Evolutionary conservation across 306 rosid genomes (phyloP).

Genomic region (Elaeagnus macrophylla): DNA sequence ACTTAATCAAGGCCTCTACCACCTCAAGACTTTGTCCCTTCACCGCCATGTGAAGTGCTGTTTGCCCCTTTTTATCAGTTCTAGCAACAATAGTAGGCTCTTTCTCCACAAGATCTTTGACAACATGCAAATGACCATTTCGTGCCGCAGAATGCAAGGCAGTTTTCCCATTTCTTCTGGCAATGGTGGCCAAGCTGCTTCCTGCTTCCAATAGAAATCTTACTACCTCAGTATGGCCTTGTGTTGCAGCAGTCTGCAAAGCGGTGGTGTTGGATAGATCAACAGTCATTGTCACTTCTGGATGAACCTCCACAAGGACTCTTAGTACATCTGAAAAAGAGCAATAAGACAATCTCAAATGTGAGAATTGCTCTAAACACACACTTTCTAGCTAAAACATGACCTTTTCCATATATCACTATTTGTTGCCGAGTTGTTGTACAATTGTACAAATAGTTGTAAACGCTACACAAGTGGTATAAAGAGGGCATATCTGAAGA

Average conservation of each 20-base stretch:
- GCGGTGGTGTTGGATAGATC: conserved; percentile 93
- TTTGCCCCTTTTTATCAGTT: conserved; percentile 85
- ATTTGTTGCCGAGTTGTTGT: no score
- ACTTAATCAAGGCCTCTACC: conserved; percentile 57
- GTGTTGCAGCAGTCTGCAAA: conserved; percentile 87
- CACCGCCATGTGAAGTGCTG: conserved; percentile 95
- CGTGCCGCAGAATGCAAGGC: conserved; percentile 91
- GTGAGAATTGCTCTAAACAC: no score
- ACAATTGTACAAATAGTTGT: no score
- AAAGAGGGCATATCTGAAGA: no score
- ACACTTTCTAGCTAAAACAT: no score
- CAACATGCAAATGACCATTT: conserved; percentile 74
- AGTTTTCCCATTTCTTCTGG: conserved; percentile 86
- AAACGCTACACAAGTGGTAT: no score
- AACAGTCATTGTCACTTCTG: conserved; percentile 80
- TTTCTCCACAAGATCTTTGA: conserved; percentile 45
- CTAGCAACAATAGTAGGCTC: conserved; percentile 54
- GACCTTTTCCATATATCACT: no score
- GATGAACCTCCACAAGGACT: conserved; percentile 72
- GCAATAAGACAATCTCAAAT: conserved; percentile 2
- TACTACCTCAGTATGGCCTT: conserved; percentile 74
- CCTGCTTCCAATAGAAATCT: conserved; percentile 61
- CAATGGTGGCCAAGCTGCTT: conserved; percentile 76
- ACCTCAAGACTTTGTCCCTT: conserved; percentile 78
- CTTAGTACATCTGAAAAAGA: conserved; percentile 48